Evolutionary conservation across 371 early-diverging fungal genomes (phyloP).

Genomic region (Caulochytrium protostelioides): DNA sequence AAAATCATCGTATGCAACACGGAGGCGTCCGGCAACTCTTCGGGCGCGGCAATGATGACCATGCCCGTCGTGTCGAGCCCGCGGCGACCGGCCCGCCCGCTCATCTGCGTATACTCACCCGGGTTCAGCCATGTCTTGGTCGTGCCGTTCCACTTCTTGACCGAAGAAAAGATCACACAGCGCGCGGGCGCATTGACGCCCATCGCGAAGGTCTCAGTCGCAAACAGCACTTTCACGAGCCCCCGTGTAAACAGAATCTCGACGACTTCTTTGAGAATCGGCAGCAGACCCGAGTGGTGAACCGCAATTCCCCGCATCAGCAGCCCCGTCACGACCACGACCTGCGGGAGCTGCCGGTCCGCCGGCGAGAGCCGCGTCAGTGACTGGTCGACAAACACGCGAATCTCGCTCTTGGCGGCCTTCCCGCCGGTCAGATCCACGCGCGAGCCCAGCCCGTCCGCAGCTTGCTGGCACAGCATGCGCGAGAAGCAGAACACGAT

Average conservation of each 20-base stretch:
- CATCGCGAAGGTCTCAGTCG: constrained; percentile 94
- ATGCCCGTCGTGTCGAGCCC: constrained; percentile 86
- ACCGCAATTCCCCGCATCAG: constrained; percentile 87
- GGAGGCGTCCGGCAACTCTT: constrained; percentile 38
- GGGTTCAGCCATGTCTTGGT: constrained; percentile 64
- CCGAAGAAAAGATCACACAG: constrained; percentile 79
- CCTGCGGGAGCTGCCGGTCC: constrained; percentile 79
- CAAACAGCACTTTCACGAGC: constrained; percentile 77
- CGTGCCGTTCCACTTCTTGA: constrained; percentile 83
- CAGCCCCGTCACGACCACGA: constrained; percentile 58
- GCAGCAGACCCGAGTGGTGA: constrained; percentile 93
- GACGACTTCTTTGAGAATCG: constrained; percentile 94
- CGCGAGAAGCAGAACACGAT: constrained; percentile 95
- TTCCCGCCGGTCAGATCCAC: constrained; percentile 45
- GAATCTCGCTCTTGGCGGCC: constrained; percentile 64
- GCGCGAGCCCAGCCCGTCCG: constrained; percentile 46
- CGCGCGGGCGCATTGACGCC: constrained; percentile 98
- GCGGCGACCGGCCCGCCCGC: constrained; percentile 95
- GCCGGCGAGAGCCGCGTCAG: constrained; percentile 29
- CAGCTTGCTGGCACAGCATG: constrained; percentile 89
- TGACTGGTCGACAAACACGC: constrained; percentile 59
- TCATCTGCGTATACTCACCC: constrained; percentile 81
- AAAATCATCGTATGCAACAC: constrained; percentile 44
- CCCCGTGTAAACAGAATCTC: constrained; percentile 90
- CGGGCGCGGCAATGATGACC: constrained; percentile 65